These are phyloP conservation scores for Nakazawaea ishiwadae DNA, from an alignment of 805 yeast genomes.

Conservation along the genomic window DNA sequence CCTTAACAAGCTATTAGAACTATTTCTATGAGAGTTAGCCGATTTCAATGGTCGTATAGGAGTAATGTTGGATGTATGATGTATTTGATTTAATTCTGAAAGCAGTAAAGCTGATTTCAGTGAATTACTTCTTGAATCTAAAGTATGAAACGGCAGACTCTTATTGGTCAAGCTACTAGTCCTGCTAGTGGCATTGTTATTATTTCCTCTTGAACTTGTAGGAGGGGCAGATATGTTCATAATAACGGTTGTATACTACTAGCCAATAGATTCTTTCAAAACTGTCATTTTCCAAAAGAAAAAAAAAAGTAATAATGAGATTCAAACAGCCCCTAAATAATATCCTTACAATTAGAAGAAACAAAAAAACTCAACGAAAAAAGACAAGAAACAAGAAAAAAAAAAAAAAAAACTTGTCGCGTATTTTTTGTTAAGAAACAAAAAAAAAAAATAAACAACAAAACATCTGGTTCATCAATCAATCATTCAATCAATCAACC, in stretches of 20 bases:
- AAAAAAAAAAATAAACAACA: too few relatives aligned
- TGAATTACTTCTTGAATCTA: not conserved
- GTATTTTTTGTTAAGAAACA: too few relatives aligned
- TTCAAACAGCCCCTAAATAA: too few relatives aligned
- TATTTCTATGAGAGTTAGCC: not conserved
- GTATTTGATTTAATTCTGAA: not conserved
- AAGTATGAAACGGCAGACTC: not conserved
- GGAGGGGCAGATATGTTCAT: conserved; percentile 12
- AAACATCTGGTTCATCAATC: too few relatives aligned
- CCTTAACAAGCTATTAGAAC: not conserved
- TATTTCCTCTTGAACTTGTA: conserved; percentile 2
- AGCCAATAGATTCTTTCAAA: too few relatives aligned
- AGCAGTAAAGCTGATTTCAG: not conserved
- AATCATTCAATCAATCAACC: too few relatives aligned
- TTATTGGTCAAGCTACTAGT: conserved; percentile 1
- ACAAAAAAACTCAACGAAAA: too few relatives aligned
- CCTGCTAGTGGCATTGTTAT: not conserved
- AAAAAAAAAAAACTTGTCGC: too few relatives aligned
- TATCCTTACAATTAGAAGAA: too few relatives aligned
- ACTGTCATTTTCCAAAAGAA: too few relatives aligned
- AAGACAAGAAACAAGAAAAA: too few relatives aligned
- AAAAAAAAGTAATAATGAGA: too few relatives aligned
- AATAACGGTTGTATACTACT: conserved; percentile 9
- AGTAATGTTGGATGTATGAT: not conserved
- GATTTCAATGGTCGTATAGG: not conserved